Conservation (phyloP, 2,329 filamentous ascomycete genomes). For the Helotiales sp. region DNA sequence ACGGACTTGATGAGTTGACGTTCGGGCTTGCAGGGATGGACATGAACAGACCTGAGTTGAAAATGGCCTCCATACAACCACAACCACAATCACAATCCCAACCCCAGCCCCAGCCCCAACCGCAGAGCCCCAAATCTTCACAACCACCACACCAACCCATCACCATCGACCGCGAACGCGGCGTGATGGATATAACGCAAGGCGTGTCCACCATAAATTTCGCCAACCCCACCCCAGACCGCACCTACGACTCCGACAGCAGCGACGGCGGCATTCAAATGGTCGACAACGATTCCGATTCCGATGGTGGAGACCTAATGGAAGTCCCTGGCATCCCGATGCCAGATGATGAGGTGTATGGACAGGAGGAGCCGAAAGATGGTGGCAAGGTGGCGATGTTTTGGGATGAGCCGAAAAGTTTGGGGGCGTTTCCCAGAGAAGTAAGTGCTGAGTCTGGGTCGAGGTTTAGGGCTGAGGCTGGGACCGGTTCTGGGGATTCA, state of each 20-base stretch:
- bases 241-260: conserved; percentile 18
- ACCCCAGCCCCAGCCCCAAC: conserved; percentile 1
- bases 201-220: conserved; percentile 7
- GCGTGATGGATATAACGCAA: conserved; percentile 18
- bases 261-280: conserved; percentile 31
- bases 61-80: neutral
- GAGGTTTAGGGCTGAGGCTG: too few relatives aligned
- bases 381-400: conserved; percentile 12
- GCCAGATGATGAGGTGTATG: conserved; percentile 16
- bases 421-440: conserved; percentile 16
- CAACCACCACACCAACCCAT: neutral
- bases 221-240: conserved; percentile 2
- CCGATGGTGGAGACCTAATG: conserved; percentile 20
- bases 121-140: neutral
- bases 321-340: conserved; percentile 23
- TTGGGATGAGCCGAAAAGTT: conserved; percentile 28
- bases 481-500: neutral
- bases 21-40: conserved; percentile 7
- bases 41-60: conserved; percentile 10
- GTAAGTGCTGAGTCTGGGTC: neutral
- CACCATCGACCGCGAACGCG: conserved; percentile 1
- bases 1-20: conserved; percentile 13
- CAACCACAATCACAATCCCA: too few relatives aligned
- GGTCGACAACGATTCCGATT: conserved; percentile 34
- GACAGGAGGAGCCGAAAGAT: conserved; percentile 20